Percentiles rank a stretch among this genome's conserved stretches.
phyloP scores from a whole-genome alignment of 768 basidiomycete species.

The Pilatotrama ljubarskyi region DNA sequence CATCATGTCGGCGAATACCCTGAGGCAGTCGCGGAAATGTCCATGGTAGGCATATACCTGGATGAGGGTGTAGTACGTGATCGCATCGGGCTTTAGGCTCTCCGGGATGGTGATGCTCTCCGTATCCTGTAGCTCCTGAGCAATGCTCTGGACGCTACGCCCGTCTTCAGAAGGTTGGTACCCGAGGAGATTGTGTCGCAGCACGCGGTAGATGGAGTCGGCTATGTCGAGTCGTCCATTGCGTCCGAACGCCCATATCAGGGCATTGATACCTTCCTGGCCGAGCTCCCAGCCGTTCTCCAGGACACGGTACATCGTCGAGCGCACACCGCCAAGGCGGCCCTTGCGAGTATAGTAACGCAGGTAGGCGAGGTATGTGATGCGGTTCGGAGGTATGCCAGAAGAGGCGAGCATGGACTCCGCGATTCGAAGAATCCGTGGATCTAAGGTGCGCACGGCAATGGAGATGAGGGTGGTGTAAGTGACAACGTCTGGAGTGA shows the following conservation, averaged over 20 bases:
- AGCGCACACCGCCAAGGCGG: conserved; percentile 55
- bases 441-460: conserved; percentile 53
- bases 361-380: conserved; percentile 63
- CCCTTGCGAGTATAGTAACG: conserved; percentile 50
- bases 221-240: conserved; percentile 57
- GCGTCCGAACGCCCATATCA: conserved; percentile 66
- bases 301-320: conserved; percentile 53
- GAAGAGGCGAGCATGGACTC: conserved; percentile 54
- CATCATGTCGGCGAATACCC: conserved; percentile 69
- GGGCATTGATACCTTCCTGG: conserved; percentile 67
- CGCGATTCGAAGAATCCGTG: conserved; percentile 50
- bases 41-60: conserved; percentile 75
- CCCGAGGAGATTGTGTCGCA: conserved; percentile 53
- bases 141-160: conserved; percentile 33
- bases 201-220: conserved; percentile 58
- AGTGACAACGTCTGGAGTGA: conserved; percentile 65
- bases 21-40: conserved; percentile 54
- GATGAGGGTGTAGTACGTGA: conserved; percentile 69
- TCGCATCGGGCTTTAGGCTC: conserved; percentile 53
- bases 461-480: conserved; percentile 67
- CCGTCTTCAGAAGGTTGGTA: conserved; percentile 31
- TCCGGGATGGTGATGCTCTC: conserved; percentile 46
- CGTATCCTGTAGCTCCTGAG: conserved; percentile 40
- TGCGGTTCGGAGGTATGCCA: conserved; percentile 55
- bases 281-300: conserved; percentile 53